Evolutionary conservation across 257 asterid genomes (phyloP), one percentile per base, ranked within the genome.

Genomic region (Solanum lignicaule): DNA sequence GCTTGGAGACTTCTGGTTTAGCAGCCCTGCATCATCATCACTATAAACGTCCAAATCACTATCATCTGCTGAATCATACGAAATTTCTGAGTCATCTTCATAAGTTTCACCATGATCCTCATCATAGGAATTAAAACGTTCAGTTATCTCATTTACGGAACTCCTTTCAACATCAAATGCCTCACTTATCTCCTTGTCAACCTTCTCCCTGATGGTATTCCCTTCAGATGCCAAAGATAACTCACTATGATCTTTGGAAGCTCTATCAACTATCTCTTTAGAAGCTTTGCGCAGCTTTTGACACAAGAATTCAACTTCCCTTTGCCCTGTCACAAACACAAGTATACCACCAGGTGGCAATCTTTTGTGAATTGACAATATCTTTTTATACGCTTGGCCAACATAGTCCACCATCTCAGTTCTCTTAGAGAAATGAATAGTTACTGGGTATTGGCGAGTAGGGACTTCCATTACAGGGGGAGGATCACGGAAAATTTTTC

Each of bases 321-420:
- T 90, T 91, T 93, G 98, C 55, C 99, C 99, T 36, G 99, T 97
- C 66, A 97, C 97, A 89, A 97, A 97, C 76, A 97, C 98, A 88
- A 97, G 98, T 91, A 95, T 93, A 71, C 99, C 99, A 25, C 99
- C 99, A 78, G 98, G 93, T 60, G 99, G 98, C 90, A 97, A 86
- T 90, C 92, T 94, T 93, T 93, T 95, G 94, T 97, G 99, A 89
- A 97, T 97, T 83, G 99, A 92, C 87, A 97, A 43, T 82, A 95
- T 95, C 89, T 95, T 97, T 90, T 93, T 95, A 82, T 90, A 95
- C 35, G 99, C 98, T 88, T 94, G 98, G 79, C 99, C 98, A 68
- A 97, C 87, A 93, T 97, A 97, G 90, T 97, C 98, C 41, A 92
- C 84, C 7, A 89, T 89, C 86, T 95, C 99, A 46, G 99, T 97